phyloP scores from a whole-genome alignment of 2,329 filamentous ascomycete species.

The Anisogramma anomala region DNA sequence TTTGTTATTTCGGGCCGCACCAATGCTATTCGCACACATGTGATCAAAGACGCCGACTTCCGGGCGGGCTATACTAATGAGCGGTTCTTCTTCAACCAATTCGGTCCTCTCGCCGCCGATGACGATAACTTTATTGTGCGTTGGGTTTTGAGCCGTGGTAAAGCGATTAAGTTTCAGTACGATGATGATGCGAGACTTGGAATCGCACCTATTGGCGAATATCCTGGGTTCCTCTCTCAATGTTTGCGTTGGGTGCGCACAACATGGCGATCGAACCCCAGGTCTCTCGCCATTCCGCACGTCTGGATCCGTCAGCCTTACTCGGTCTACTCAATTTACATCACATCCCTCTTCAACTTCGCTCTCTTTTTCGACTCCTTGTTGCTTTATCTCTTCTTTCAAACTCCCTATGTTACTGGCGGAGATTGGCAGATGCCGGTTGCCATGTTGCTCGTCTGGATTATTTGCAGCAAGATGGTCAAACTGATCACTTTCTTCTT shows the following conservation, averaged over 20 bases:
- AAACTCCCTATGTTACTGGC: too few species aligned
- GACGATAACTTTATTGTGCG: slow-evolving; percentile 53
- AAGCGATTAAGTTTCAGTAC: slow-evolving; percentile 43
- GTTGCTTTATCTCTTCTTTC: too few species aligned
- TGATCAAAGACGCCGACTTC: slow-evolving; percentile 34
- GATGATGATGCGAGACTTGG: slow-evolving; percentile 34
- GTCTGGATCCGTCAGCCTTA: slow-evolving; percentile 36
- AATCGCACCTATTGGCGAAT: slow-evolving; percentile 36
- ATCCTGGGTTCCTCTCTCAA: slow-evolving; percentile 37
- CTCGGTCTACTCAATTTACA: slow-evolving; percentile 44
- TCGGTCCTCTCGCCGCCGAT: slow-evolving; percentile 39
- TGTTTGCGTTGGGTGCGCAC: slow-evolving; percentile 46
- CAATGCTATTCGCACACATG: slow-evolving; percentile 35
- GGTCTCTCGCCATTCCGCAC: slow-evolving; percentile 29
- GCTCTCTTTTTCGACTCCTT: slow-evolving; percentile 38
- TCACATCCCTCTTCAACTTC: slow-evolving; percentile 42
- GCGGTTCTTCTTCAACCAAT: slow-evolving; percentile 21
- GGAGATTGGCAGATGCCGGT: slow-evolving; percentile 17
- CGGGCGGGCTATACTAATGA: slow-evolving; percentile 35
- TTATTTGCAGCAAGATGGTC: slow-evolving; percentile 41
- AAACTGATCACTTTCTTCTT: slow-evolving; percentile 43
- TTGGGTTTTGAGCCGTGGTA: slow-evolving; percentile 36
- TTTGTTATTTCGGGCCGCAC: slow-evolving; percentile 46
- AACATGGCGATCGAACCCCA: slow-evolving; percentile 44
- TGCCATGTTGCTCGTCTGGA: slow-evolving; percentile 26